Evolutionary conservation across 257 asterid genomes (phyloP).

Genomic region (Rauvolfia tetraphylla): DNA sequence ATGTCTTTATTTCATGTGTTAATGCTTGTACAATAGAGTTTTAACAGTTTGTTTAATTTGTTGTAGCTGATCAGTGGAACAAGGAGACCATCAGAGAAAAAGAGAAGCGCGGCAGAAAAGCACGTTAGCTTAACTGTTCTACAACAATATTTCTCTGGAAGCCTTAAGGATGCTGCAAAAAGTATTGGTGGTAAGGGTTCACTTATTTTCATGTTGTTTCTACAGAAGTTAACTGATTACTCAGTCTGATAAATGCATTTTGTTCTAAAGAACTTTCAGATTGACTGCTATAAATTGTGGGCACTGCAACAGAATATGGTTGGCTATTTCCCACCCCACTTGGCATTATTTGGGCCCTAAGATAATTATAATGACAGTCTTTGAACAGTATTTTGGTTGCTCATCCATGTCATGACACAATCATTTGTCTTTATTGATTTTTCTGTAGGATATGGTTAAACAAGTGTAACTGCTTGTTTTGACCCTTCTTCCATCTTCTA

Average conservation of each 20-base stretch:
- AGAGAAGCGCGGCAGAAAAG: conserved; percentile 76
- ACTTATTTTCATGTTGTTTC: background rate
- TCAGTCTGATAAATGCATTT: background rate
- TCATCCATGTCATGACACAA: background rate
- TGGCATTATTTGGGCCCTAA: background rate
- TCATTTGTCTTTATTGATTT: background rate
- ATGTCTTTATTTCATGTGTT: background rate
- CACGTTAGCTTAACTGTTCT: conserved; percentile 80
- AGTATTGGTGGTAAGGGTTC: conserved; percentile 84
- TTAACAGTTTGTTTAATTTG: conserved; percentile 9
- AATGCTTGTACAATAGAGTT: conserved; percentile 6
- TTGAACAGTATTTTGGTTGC: background rate
- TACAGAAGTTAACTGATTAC: background rate
- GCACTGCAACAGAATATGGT: background rate
- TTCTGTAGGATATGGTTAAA: background rate
- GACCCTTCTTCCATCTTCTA: background rate
- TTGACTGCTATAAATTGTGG: background rate
- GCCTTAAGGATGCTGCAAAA: conserved; percentile 93
- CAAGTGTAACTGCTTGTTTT: background rate
- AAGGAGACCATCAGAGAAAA: conserved; percentile 51
- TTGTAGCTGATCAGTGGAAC: conserved; percentile 36
- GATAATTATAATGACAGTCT: background rate
- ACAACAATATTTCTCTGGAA: conserved; percentile 82
- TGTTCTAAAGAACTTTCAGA: background rate
- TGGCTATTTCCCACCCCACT: background rate